Base-by-base conservation (phyloP, 768 basidiomycete genomes). In the Pulveroboletus sp. region DNA sequence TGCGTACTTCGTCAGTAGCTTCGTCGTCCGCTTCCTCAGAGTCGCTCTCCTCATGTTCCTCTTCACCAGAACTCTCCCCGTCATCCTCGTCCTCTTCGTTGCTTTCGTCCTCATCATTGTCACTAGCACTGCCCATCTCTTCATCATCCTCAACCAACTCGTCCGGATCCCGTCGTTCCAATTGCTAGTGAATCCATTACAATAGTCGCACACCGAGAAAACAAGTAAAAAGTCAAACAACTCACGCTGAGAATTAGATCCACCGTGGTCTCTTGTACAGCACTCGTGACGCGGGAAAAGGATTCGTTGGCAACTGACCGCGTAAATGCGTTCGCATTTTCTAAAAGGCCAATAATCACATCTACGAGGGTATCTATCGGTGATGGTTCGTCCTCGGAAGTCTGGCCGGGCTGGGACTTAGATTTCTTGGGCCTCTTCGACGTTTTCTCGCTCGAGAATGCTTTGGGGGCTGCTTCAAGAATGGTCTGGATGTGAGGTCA, bases 291-390 rank as follows among this genome's bases (percentile, higher is more conserved):
- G 42, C 87, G 72, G 13, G 81, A 78, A 61, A 97, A 94, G 6
- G 82, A 84, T 56, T 89, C 81, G 43, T 86, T 93, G 6, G 87
- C 88, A 21, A 92, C 73, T 3, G 82, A 80, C 27, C 92, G 84
- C 69, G 88, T 76, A 64, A 87, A 94, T 34, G 84, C 80, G 5
- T 85, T 87, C 3, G 85, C 84, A 49, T 86, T 80, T 64, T 97
- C 93, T 32, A 99, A 69, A 61, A 90, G 86, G 6, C 91, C 91
- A 40, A 99, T 90, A 42, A 97, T 81, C n/a, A 79, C 77, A 62
- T 97, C 94, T 29, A 94, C 83, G 34, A 97, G 75, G 37, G 93
- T 69, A 52, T 97, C 93, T 46, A 94, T 81, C 1, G 93, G 84
- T 40, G 79, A 78, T 1, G 77, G 73, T 4, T 70, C 71, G 46